Evolutionary conservation across 2,329 filamentous ascomycete species (phyloP).

Genomic region (Verticillium longisporum): DNA sequence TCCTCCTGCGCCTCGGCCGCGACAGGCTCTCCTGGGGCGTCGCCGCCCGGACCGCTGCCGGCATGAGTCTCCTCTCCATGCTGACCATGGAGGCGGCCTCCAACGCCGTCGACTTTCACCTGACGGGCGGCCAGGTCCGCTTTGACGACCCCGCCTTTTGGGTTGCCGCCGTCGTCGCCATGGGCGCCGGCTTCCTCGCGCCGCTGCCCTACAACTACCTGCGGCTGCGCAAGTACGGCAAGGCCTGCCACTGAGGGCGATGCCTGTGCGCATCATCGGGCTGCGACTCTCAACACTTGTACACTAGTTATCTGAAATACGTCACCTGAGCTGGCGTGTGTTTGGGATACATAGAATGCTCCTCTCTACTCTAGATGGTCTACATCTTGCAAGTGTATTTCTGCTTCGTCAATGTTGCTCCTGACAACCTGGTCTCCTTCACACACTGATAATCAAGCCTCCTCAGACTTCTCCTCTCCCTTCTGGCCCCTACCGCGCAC

Average conservation of each 20-base stretch:
- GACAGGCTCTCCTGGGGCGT: conserved; percentile 37
- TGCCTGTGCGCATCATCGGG: neutral
- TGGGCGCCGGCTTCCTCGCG: conserved; percentile 36
- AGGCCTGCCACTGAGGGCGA: conserved; percentile 28
- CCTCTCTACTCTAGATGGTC: neutral
- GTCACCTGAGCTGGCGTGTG: neutral
- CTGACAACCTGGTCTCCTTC: too few relatives aligned
- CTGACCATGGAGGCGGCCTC: conserved; percentile 49
- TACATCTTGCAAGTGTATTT: neutral
- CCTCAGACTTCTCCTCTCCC: neutral
- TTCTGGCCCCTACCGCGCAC: too few relatives aligned
- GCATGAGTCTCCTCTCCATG: conserved; percentile 55
- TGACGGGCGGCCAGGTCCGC: conserved; percentile 43
- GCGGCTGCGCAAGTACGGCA: conserved; percentile 40
- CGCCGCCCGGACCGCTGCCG: conserved; percentile 44
- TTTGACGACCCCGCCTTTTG: conserved; percentile 43
- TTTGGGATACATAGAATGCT: neutral
- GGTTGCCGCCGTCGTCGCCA: conserved; percentile 37
- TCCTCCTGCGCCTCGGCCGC: conserved; percentile 38
- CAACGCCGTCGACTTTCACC: conserved; percentile 47
- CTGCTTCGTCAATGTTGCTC: too few relatives aligned
- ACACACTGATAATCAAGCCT: too few relatives aligned
- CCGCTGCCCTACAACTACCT: conserved; percentile 49
- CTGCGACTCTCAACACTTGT: neutral
- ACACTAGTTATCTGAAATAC: neutral